Percentiles rank a stretch among this genome's conserved stretches.
Conservation (phyloP, 257 asterid species). For the Nicotiana undulata region DNA sequence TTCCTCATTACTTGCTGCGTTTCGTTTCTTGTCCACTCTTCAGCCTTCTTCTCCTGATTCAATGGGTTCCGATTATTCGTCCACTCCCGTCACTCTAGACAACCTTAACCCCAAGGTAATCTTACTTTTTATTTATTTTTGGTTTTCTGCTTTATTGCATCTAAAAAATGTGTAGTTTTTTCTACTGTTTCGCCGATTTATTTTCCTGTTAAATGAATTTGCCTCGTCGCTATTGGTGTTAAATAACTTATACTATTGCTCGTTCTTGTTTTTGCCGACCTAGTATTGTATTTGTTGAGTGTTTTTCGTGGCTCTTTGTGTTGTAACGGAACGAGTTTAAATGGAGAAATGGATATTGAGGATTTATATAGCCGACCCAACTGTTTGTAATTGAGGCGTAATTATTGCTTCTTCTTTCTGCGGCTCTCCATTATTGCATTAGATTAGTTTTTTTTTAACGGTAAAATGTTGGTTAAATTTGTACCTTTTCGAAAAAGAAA, state of each 20-base stretch:
- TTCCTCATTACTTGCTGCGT: background rate
- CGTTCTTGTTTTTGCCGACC: background rate
- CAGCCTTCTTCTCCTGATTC: conserved; percentile 7
- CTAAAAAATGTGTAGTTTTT: background rate
- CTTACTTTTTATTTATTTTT: background rate
- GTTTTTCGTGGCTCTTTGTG: background rate
- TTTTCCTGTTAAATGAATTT: background rate
- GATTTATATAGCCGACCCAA: background rate
- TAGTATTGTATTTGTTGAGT: background rate
- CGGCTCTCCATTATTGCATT: background rate
- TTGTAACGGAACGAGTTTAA: no score
- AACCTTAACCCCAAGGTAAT: conserved; percentile 37
- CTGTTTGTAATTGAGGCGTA: background rate
- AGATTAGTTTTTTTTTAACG: background rate
- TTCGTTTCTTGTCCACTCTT: conserved; percentile 9
- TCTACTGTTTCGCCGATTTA: background rate
- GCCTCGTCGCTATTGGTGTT: background rate
- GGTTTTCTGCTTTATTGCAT: background rate
- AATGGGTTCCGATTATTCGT: conserved; percentile 40
- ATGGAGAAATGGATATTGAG: background rate
- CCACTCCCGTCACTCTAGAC: conserved; percentile 30
- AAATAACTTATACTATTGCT: background rate
- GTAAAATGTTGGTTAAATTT: background rate
- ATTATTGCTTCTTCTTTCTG: background rate
- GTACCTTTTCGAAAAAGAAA: background rate